Percentiles rank a stretch among this genome's conserved stretches.
These are phyloP conservation scores for Chaetoceros muelleri DNA, from an alignment of 108 stramenopile species.

Conservation along the genomic window DNA sequence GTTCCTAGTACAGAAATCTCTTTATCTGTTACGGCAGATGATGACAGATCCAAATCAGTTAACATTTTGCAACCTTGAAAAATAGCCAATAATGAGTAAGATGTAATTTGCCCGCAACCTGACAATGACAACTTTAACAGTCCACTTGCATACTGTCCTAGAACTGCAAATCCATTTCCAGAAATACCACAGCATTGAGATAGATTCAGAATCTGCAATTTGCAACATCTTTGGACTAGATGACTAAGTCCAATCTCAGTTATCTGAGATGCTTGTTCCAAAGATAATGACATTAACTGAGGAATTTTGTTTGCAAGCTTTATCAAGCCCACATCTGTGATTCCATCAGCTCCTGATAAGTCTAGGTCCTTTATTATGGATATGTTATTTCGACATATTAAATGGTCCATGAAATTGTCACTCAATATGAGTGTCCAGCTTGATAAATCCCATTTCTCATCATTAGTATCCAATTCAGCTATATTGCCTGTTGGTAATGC, in stretches of 20 bases:
- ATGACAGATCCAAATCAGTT: constrained; percentile 22
- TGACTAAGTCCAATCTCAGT: constrained; percentile 14
- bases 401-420: not conserved
- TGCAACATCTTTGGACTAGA: constrained; percentile 11
- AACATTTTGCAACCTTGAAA: constrained; percentile 33
- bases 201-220: constrained; percentile 21
- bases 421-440: not conserved
- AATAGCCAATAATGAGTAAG: constrained; percentile 37
- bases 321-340: constrained; percentile 31
- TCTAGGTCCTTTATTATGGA: constrained; percentile 4
- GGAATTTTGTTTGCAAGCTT: constrained; percentile 12
- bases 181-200: constrained; percentile 30
- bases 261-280: constrained; percentile 22
- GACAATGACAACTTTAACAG: constrained; percentile 20
- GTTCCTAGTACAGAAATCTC: constrained; percentile 26
- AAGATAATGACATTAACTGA: constrained; percentile 9
- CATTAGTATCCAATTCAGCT: too few relatives aligned
- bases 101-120: constrained; percentile 29
- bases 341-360: constrained; percentile 23
- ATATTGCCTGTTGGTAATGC: too few relatives aligned
- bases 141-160: constrained; percentile 22
- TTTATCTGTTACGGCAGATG: constrained; percentile 26
- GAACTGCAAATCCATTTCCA: constrained; percentile 23
- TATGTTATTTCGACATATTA: not conserved
- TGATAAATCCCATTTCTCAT: not conserved